Percentiles rank a stretch among this genome's conserved stretches.
phyloP scores from a whole-genome alignment of 148 eudicot genomes.

The Suaeda aralocaspica region DNA sequence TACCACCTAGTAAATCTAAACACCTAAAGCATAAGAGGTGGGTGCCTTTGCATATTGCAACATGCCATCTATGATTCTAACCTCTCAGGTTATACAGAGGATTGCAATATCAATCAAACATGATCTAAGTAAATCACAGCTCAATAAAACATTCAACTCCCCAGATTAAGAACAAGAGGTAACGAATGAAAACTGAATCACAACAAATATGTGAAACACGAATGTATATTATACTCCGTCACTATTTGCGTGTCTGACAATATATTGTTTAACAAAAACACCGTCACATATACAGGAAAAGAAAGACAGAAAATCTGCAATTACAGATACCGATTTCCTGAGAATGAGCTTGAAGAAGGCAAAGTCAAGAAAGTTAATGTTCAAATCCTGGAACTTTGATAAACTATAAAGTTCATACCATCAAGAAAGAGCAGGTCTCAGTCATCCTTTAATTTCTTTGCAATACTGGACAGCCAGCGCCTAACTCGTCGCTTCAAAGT shows the following conservation, averaged over 20 bases:
- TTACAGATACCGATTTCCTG: background rate
- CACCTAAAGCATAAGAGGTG: too few relatives aligned
- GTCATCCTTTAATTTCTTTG: slow-evolving; percentile 58
- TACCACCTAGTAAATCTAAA: too few relatives aligned
- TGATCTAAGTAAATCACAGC: too few relatives aligned
- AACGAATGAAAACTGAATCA: background rate
- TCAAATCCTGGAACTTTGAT: background rate
- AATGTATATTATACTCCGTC: background rate
- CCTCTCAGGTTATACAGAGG: too few relatives aligned
- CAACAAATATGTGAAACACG: background rate
- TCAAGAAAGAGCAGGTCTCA: slow-evolving; percentile 18
- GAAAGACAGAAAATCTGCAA: background rate
- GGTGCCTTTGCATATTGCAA: too few relatives aligned
- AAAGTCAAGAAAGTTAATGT: background rate
- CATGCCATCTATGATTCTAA: too few relatives aligned
- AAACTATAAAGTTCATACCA: background rate
- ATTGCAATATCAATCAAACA: too few relatives aligned
- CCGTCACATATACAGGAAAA: slow-evolving; percentile 12
- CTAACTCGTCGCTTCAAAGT: slow-evolving; percentile 71
- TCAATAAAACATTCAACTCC: too few relatives aligned
- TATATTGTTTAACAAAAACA: background rate
- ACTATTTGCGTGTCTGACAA: background rate
- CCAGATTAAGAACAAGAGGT: background rate
- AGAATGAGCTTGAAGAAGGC: background rate
- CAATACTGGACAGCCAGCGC: slow-evolving; percentile 63